These are phyloP conservation scores for Arthrobotrys sinensis DNA, from an alignment of 2,329 filamentous ascomycete species.

Conservation along the genomic window DNA sequence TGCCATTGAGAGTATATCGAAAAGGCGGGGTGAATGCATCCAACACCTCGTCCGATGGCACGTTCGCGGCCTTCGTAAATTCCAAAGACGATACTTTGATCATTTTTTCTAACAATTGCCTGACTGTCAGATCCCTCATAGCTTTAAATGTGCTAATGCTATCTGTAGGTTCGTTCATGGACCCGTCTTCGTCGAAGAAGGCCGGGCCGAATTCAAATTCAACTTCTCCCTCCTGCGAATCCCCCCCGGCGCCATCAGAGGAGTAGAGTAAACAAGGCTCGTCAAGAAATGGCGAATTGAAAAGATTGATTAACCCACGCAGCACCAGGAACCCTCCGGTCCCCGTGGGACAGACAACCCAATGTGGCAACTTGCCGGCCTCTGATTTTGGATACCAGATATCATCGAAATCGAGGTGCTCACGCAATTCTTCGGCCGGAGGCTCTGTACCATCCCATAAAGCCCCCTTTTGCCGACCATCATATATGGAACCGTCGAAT, in stretches of 20 bases:
- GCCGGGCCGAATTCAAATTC: too few species aligned
- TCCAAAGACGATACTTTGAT: background rate
- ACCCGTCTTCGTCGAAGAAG: too few species aligned
- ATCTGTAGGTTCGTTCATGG: too few species aligned
- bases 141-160: background rate
- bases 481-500: background rate
- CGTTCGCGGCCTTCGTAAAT: background rate
- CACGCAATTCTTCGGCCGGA: background rate
- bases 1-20: background rate
- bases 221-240: too few species aligned
- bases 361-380: background rate
- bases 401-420: background rate
- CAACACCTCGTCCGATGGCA: background rate
- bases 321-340: background rate
- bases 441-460: background rate
- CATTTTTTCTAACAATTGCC: background rate
- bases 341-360: background rate
- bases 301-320: background rate
- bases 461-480: background rate
- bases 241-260: too few species aligned
- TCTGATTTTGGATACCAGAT: background rate
- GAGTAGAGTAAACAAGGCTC: slow-evolving; percentile 3
- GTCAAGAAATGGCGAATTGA: background rate
- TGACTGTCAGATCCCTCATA: background rate
- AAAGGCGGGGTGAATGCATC: background rate